A percentile compares a stretch with the other conserved stretches of the same genome.
Evolutionary conservation across 345 rosid species (phyloP).

Genomic region (Gossypium mustelinum): DNA sequence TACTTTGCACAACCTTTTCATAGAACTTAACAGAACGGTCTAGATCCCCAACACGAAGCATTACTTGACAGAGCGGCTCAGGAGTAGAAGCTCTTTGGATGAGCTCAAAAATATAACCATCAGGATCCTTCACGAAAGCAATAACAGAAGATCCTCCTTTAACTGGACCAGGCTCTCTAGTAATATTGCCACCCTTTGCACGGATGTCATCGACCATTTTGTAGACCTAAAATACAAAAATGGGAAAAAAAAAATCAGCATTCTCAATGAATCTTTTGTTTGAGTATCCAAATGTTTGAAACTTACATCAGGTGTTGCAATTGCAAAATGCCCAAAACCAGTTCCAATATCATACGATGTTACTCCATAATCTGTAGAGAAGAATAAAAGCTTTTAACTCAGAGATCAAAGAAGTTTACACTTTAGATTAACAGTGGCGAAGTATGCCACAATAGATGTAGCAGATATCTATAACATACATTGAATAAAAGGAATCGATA

Average conservation of each 20-base stretch:
- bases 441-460: neutral
- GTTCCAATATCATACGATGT: conserved; percentile 86
- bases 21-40: conserved; percentile 81
- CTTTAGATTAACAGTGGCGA: neutral
- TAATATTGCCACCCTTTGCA: conserved; percentile 72
- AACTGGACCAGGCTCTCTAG: conserved; percentile 92
- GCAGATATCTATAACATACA: neutral
- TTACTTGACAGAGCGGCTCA: conserved; percentile 92
- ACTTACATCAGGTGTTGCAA: conserved; percentile 81
- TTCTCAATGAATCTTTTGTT: neutral
- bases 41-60: conserved; percentile 91
- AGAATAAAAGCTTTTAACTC: conserved; percentile 9
- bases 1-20: conserved; percentile 56
- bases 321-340: conserved; percentile 94
- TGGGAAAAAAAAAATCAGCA: neutral
- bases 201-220: conserved; percentile 69
- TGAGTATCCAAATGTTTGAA: neutral
- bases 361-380: conserved; percentile 70
- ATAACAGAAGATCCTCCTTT: conserved; percentile 70
- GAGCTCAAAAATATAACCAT: conserved; percentile 80
- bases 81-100: conserved; percentile 87
- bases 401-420: neutral
- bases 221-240: conserved; percentile 44
- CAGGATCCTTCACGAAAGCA: conserved; percentile 98
- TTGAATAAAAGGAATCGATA: neutral